These are phyloP conservation scores for Mycena vulgaris DNA, from an alignment of 768 basidiomycete species.

Conservation along the genomic window DNA sequence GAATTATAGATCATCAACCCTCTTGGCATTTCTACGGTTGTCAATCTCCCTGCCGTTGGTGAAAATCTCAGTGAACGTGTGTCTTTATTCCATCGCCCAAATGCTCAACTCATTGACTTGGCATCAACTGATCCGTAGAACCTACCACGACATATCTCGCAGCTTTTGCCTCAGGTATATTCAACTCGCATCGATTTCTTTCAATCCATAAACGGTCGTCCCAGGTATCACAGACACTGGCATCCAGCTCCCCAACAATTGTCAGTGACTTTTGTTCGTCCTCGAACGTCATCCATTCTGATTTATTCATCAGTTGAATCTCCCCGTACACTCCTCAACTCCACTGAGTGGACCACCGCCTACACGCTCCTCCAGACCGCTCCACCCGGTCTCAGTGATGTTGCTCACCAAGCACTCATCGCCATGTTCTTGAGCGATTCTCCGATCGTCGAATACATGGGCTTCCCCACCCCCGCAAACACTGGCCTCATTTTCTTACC, in stretches of 20 bases:
- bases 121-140: constrained; percentile 9
- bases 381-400: constrained; percentile 11
- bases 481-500: constrained; percentile 20
- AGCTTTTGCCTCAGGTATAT: constrained; percentile 7
- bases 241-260: constrained; percentile 14
- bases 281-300: background rate
- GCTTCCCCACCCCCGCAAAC: constrained; percentile 10
- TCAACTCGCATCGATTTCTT: constrained; percentile 3
- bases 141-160: constrained; percentile 22
- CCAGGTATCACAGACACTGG: constrained; percentile 8
- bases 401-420: constrained; percentile 9
- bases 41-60: constrained; percentile 24
- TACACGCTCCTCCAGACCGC: constrained; percentile 10
- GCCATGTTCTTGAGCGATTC: constrained; percentile 4
- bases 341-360: constrained; percentile 9
- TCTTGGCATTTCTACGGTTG: constrained; percentile 22
- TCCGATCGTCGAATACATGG: constrained; percentile 16
- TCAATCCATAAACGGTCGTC: constrained; percentile 1
- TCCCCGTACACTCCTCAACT: constrained; percentile 14
- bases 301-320: constrained; percentile 8
- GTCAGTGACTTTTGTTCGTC: constrained; percentile 2
- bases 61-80: constrained; percentile 20
- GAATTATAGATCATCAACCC: constrained; percentile 16
- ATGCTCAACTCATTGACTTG: background rate
- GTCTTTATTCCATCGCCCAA: background rate